phyloP scores from a whole-genome alignment of 2,329 filamentous ascomycete species.

The Orbilia quercus region DNA sequence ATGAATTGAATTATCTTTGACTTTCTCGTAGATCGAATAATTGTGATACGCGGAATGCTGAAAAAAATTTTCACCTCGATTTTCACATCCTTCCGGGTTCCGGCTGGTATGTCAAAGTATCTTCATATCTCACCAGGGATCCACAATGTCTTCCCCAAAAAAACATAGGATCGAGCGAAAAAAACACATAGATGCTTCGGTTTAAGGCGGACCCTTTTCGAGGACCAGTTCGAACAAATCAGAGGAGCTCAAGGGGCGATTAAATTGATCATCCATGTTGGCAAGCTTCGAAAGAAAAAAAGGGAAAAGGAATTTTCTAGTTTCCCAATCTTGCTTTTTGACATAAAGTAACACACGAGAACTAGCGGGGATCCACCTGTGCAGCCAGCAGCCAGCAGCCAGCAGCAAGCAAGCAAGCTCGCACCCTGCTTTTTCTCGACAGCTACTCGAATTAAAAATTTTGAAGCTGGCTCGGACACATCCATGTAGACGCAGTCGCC shows the following conservation, averaged over 20 bases:
- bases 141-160: conserved; percentile 49
- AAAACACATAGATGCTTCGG: conserved; percentile 33
- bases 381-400: conserved; percentile 8
- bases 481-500: conserved; percentile 48
- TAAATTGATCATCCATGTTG: conserved; percentile 50
- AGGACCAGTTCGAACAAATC: conserved; percentile 28
- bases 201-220: conserved; percentile 45
- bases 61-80: conserved; percentile 14
- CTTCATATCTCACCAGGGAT: conserved; percentile 22
- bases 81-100: neutral
- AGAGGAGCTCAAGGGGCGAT: conserved; percentile 53
- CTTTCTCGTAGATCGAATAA: conserved; percentile 18
- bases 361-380: conserved; percentile 44
- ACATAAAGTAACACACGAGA: conserved; percentile 29
- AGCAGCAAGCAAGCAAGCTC: too few species aligned
- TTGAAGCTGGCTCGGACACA: conserved; percentile 34
- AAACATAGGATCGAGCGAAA: conserved; percentile 6
- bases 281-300: conserved; percentile 23
- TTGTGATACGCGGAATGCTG: conserved; percentile 22
- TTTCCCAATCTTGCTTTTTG: conserved; percentile 56
- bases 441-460: too few species aligned
- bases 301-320: conserved; percentile 34
- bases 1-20: neutral
- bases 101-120: conserved; percentile 9
- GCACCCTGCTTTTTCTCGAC: conserved; percentile 26